Evolutionary conservation across 169 alveolate genomes (phyloP).

Genomic region (Plasmodium chabaudi): DNA sequence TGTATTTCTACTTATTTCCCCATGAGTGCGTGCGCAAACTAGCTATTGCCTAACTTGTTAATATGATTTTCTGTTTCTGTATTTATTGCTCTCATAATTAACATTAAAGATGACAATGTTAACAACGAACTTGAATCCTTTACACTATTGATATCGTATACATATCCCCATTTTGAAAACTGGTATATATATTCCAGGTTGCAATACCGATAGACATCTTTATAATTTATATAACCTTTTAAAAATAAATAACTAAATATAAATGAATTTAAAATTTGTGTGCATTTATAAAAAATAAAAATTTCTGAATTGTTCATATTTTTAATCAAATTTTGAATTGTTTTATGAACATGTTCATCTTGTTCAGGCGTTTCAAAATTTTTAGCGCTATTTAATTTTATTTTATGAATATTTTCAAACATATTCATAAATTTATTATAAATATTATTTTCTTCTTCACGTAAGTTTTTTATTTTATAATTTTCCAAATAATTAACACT

Average conservation of each 20-base stretch:
- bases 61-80: background rate
- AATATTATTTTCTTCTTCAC: conserved; percentile 46
- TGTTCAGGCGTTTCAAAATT: conserved; percentile 74
- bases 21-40: too few species aligned
- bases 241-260: conserved; percentile 54
- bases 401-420: conserved; percentile 52
- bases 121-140: conserved; percentile 48
- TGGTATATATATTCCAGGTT: conserved; percentile 69
- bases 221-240: conserved; percentile 35
- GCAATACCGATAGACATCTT: conserved; percentile 61
- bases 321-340: conserved; percentile 45
- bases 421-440: conserved; percentile 23
- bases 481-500: conserved; percentile 61
- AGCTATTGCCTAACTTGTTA: too few species aligned
- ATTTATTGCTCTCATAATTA: conserved; percentile 9
- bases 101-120: conserved; percentile 31
- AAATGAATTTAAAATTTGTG: conserved; percentile 72
- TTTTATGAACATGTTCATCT: conserved; percentile 46
- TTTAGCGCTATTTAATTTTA: conserved; percentile 54
- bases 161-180: conserved; percentile 69
- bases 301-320: conserved; percentile 73
- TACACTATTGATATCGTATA: conserved; percentile 42
- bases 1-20: too few species aligned
- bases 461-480: conserved; percentile 39
- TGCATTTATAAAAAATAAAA: conserved; percentile 68